Conservation (phyloP, 257 asterid species). For the Schizonepeta tenuifolia region DNA sequence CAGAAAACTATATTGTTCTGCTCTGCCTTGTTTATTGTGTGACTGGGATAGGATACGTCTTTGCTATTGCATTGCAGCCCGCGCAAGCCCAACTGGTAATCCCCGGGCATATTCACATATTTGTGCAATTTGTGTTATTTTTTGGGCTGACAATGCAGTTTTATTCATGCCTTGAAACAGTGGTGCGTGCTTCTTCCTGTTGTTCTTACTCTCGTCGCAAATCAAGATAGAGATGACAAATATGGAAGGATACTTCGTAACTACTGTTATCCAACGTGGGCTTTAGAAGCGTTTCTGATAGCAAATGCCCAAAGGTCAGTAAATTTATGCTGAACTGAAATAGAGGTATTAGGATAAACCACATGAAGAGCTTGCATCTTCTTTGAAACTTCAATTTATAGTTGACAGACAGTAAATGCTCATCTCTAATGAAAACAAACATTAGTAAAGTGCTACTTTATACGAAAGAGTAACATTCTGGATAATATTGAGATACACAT, state of each 20-base stretch:
- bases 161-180: conserved; percentile 48
- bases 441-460: no score
- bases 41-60: conserved; percentile 87
- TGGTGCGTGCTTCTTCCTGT: conserved; percentile 98
- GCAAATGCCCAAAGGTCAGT: conserved; percentile 91
- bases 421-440: neutral
- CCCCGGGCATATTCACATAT: conserved; percentile 13
- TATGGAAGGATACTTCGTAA: conserved; percentile 47
- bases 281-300: conserved; percentile 82
- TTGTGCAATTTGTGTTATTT: neutral
- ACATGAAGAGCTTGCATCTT: neutral
- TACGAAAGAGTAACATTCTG: no score
- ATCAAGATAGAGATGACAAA: conserved; percentile 72
- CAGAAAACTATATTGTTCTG: conserved; percentile 67
- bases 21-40: conserved; percentile 87
- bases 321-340: neutral
- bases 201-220: conserved; percentile 81
- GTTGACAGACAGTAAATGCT: neutral
- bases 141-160: conserved; percentile 23
- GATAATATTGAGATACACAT: neutral
- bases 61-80: conserved; percentile 78
- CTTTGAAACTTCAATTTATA: neutral
- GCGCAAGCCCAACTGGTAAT: conserved; percentile 94
- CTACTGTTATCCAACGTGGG: conserved; percentile 92
- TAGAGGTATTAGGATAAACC: neutral